Evolutionary conservation across 2,329 filamentous ascomycete species (phyloP).

Genomic region (Penicillium aurantiogriseum): DNA sequence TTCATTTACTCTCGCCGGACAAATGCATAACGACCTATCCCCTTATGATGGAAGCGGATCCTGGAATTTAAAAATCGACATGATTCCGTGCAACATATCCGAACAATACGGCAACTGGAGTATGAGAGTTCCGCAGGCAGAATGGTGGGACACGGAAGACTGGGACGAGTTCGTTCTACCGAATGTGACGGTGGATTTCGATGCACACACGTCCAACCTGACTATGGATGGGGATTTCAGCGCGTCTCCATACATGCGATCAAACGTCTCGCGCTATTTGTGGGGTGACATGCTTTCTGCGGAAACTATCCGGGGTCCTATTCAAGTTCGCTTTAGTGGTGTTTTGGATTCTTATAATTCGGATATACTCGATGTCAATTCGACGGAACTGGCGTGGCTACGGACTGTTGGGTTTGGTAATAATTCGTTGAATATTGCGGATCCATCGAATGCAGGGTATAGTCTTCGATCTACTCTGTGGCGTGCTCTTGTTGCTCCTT

Average conservation of each 20-base stretch:
- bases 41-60: neutral
- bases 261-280: neutral
- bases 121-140: neutral
- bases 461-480: neutral
- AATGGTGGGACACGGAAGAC: neutral
- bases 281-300: too few relatives aligned
- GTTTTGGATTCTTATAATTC: conserved; percentile 19
- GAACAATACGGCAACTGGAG: neutral
- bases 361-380: conserved; percentile 12
- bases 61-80: neutral
- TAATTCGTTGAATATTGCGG: conserved; percentile 15
- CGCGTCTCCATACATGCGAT: neutral
- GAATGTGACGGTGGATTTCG: neutral
- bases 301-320: neutral
- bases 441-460: neutral
- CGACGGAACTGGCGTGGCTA: conserved; percentile 10
- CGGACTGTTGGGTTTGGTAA: conserved; percentile 18
- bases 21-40: neutral
- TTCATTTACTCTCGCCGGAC: neutral
- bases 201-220: neutral
- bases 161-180: neutral
- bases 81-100: neutral
- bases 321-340: conserved; percentile 9
- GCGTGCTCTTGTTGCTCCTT: neutral
- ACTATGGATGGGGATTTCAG: neutral